Percentiles rank a stretch among this genome's conserved stretches.
phyloP scores from a whole-genome alignment of 108 stramenopile genomes.

The Stephanodiscus minutulus region DNA sequence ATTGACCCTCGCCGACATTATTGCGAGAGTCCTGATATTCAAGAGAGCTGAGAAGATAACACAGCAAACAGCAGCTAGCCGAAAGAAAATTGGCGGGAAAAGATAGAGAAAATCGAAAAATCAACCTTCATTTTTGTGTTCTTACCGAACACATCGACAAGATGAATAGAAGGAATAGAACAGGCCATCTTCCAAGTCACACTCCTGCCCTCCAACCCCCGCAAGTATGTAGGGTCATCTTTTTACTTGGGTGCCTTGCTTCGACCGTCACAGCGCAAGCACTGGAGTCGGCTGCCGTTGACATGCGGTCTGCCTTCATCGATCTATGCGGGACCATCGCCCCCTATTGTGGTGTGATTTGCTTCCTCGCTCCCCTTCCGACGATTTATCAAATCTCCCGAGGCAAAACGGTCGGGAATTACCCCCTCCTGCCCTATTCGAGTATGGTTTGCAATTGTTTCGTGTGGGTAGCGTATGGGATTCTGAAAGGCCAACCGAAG shows the following conservation, averaged over 20 bases:
- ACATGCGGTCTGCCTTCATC: constrained; percentile 18
- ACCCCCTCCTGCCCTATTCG: constrained; percentile 76
- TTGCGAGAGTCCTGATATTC: no score
- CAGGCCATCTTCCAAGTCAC: no score
- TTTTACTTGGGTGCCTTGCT: background rate
- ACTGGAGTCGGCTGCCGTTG: background rate
- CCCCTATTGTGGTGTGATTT: constrained; percentile 25
- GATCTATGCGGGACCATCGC: constrained; percentile 22
- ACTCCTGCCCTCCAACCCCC: background rate
- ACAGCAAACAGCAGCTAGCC: no score
- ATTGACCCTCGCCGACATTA: no score
- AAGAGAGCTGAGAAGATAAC: no score
- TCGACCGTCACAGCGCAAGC: constrained; percentile 7
- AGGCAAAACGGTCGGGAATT: constrained; percentile 52
- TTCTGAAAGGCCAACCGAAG: constrained; percentile 48
- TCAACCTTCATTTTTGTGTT: no score
- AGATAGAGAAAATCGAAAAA: background rate
- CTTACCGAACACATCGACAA: no score
- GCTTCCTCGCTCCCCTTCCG: constrained; percentile 50
- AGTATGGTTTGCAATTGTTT: constrained; percentile 65
- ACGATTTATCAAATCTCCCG: constrained; percentile 56
- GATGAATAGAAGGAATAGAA: background rate
- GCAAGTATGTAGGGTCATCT: background rate
- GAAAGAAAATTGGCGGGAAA: background rate
- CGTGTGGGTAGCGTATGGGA: constrained; percentile 58